Evolutionary conservation across 2,329 filamentous ascomycete genomes (phyloP), one percentile per base, ranked within the genome.

Genomic region (Hansfordia pulvinata): DNA sequence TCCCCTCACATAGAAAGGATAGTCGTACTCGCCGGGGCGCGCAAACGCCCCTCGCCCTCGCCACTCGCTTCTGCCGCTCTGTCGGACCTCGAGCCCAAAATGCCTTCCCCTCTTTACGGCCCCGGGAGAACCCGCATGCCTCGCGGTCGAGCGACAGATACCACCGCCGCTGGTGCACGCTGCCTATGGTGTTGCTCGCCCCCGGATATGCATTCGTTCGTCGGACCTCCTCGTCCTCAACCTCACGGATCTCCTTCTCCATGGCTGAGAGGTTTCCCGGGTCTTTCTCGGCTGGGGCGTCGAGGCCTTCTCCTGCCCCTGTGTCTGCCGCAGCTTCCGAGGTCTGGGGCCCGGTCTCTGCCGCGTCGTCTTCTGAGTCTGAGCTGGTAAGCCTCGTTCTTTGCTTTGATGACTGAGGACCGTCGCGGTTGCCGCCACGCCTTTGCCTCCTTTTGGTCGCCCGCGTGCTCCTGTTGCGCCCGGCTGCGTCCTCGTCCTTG

Each of bases 131-230:
- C 4, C 75, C 75, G 26, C 64, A 71, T 4, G 58, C 63, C 15
- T 41, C 44, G 9, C 69, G 57, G 39, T 82, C 76, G 2, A 82
- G 53, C 8, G 65, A 66, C 11, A 80, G 39, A 32, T 69, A 78
- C 77, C 75, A 82, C 21, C 60, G 57, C 5, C 76, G 61, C 44
- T 81, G 75, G 38, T 81, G 66, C 4, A 81, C 54, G 19, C 74
- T 79, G 5, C 65, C 69, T 20, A 82, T 73, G 3, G 60, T 66
- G 39, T 82, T 82, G 2, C 40, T 56, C 0, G 77, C 71, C 5
- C 76, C 76, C 0, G 64, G 52, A 39, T 82, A 82, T 4, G 76
- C 72, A 38, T 82, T 82, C 5, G 62, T 69, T 3, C 44, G 44
- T 6, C 69, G 63, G 14, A 76, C 63, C 16, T 64, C 49, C 20